Conservation (phyloP, 306 rosid genomes). For the Malus asiatica region DNA sequence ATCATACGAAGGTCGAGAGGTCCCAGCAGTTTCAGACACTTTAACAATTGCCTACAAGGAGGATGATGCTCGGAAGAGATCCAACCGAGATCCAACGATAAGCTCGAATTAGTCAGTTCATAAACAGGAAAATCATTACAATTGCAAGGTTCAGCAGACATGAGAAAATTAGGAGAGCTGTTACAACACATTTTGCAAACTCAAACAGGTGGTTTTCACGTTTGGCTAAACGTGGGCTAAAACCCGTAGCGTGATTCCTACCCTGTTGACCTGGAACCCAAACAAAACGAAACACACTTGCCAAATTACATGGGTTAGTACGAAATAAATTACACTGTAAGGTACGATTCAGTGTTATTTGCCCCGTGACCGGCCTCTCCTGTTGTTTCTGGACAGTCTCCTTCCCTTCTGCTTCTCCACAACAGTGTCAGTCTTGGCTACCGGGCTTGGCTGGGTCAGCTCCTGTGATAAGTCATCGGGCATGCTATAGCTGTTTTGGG, state of each 20-base stretch:
- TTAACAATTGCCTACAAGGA: not conserved
- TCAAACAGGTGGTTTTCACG: not conserved
- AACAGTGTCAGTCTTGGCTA: not conserved
- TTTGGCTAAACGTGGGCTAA: not conserved
- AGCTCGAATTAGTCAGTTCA: no score
- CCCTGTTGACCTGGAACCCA: not conserved
- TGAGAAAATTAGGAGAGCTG: not conserved
- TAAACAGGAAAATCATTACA: no score
- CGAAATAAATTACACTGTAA: slow-evolving; percentile 26
- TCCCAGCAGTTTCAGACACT: not conserved
- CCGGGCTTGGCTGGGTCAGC: slow-evolving; percentile 18
- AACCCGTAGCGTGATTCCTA: not conserved
- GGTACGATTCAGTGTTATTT: slow-evolving; percentile 29
- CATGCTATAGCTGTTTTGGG: slow-evolving; percentile 48
- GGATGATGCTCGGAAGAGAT: not conserved
- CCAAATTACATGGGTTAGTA: slow-evolving; percentile 29
- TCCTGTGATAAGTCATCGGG: slow-evolving; percentile 34
- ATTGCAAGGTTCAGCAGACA: not conserved
- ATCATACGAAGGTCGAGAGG: no score
- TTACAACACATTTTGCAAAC: not conserved
- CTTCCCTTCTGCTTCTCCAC: not conserved
- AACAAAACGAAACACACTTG: not conserved
- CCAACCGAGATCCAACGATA: no score
- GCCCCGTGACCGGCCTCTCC: slow-evolving; percentile 19
- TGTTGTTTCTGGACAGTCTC: not conserved